Percentiles rank a stretch among this genome's conserved stretches.
Evolutionary conservation across 1,284 basidiomycete species (phyloP).

Genomic region (Apiotrichum montevideense): DNA sequence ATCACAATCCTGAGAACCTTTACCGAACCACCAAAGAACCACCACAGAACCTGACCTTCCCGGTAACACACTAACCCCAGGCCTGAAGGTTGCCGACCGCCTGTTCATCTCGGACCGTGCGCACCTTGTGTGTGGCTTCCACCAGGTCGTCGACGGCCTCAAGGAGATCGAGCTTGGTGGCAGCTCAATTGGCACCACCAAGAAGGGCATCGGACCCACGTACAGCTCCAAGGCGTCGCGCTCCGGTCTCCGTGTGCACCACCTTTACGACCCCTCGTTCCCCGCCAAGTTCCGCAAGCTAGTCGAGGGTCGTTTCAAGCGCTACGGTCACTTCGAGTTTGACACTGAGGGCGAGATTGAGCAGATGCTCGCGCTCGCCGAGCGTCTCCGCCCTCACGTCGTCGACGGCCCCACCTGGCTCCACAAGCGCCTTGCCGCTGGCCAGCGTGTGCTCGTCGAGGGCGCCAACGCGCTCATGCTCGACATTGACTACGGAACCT

Average conservation of each 20-base stretch:
- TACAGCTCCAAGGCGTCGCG: slow-evolving; percentile 97
- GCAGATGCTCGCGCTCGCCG: slow-evolving; percentile 84
- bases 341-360: slow-evolving; percentile 95
- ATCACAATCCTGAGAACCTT: too few relatives aligned
- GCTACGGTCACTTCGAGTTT: slow-evolving; percentile 96
- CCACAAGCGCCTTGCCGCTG: slow-evolving; percentile 54
- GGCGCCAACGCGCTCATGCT: slow-evolving; percentile 98
- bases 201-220: slow-evolving; percentile 95
- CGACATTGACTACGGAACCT: slow-evolving; percentile 95
- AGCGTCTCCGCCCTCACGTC: slow-evolving; percentile 80
- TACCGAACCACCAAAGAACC: too few relatives aligned
- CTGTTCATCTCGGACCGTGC: slow-evolving; percentile 93
- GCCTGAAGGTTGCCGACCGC: slow-evolving; percentile 77
- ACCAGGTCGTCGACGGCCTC: slow-evolving; percentile 97
- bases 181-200: slow-evolving; percentile 91
- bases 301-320: slow-evolving; percentile 95
- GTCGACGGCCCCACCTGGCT: slow-evolving; percentile 44
- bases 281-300: slow-evolving; percentile 88
- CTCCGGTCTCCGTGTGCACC: slow-evolving; percentile 91
- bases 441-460: slow-evolving; percentile 84
- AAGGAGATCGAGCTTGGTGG: slow-evolving; percentile 97
- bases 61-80: slow-evolving; percentile 46
- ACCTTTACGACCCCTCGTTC: slow-evolving; percentile 88
- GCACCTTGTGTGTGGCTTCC: slow-evolving; percentile 96
- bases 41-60: too few relatives aligned